phyloP scores from a whole-genome alignment of 2,329 filamentous ascomycete species.

The Alternaria arbusti region DNA sequence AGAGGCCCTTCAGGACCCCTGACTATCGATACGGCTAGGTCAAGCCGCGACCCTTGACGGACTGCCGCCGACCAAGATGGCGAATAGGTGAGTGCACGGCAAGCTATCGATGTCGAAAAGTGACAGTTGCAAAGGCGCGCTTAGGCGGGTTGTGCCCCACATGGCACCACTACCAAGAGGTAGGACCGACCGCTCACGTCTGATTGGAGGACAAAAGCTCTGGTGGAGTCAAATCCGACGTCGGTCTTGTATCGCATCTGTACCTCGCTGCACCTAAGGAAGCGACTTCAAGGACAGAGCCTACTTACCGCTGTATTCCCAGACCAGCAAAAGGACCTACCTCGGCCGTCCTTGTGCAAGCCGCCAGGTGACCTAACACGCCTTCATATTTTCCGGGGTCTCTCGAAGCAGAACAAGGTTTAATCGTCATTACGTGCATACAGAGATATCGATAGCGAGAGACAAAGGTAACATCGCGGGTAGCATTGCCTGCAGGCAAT shows the following conservation, averaged over 20 bases:
- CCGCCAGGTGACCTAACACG: background rate
- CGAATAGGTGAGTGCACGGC: background rate
- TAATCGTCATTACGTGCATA: background rate
- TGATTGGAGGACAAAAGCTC: slow-evolving; percentile 3
- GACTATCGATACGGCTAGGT: background rate
- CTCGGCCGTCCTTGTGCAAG: background rate
- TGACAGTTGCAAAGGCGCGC: slow-evolving; percentile 3
- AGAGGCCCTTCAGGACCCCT: background rate
- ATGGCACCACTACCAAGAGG: background rate
- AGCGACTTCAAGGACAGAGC: background rate
- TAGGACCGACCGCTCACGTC: background rate
- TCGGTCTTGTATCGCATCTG: slow-evolving; percentile 11
- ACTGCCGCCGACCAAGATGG: background rate
- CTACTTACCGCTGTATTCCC: background rate
- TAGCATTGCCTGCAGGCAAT: background rate
- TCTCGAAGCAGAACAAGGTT: background rate
- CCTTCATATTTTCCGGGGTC: background rate
- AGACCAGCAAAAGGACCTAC: background rate
- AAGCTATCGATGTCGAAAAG: background rate
- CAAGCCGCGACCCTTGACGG: background rate
- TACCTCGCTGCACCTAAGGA: slow-evolving; percentile 6
- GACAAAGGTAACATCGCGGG: background rate
- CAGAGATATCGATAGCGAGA: background rate
- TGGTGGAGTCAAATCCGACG: slow-evolving; percentile 5
- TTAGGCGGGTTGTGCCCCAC: slow-evolving; percentile 1